Conservation (phyloP, 2,329 filamentous ascomycete species). For the Venturia carpophila region DNA sequence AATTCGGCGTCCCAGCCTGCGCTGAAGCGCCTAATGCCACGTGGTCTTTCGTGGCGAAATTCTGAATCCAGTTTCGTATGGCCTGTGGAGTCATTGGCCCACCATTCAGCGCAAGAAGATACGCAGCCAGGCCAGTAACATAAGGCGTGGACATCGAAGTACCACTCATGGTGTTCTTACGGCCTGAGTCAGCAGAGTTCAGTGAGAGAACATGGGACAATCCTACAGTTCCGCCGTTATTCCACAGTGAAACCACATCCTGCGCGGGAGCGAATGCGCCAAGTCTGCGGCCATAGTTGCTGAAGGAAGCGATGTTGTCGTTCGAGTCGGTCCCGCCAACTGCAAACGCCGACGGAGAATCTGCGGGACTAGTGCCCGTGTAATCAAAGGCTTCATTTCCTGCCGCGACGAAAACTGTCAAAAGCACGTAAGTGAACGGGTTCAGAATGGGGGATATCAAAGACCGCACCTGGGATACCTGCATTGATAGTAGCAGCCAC, state of each 20-base stretch:
- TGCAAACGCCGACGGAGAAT: conserved; percentile 15
- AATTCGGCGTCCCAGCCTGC: conserved; percentile 1
- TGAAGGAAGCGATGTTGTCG: conserved; percentile 17
- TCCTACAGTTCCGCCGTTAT: conserved; percentile 11
- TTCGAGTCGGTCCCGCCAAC: conserved; percentile 17
- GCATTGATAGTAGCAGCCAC: conserved; percentile 39
- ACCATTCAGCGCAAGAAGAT: conserved; percentile 39
- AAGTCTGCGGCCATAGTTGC: conserved; percentile 18
- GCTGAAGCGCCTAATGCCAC: neutral
- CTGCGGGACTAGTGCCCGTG: conserved; percentile 7
- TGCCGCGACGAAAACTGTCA: conserved; percentile 44
- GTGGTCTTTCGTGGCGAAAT: neutral
- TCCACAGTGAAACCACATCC: conserved; percentile 17
- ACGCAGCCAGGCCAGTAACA: conserved; percentile 59
- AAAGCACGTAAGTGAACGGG: neutral
- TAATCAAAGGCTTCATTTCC: conserved; percentile 36
- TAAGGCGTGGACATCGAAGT: conserved; percentile 62
- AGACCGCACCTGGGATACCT: conserved; percentile 37
- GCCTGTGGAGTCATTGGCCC: neutral
- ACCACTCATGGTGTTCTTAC: conserved; percentile 29
- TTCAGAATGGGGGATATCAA: neutral
- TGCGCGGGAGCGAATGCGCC: conserved; percentile 17
- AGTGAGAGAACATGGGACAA: neutral
- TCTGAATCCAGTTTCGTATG: conserved; percentile 7
- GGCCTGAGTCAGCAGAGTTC: neutral